Conservation (phyloP, 192 early-diverging fungal genomes). For the Podila epigama region DNA sequence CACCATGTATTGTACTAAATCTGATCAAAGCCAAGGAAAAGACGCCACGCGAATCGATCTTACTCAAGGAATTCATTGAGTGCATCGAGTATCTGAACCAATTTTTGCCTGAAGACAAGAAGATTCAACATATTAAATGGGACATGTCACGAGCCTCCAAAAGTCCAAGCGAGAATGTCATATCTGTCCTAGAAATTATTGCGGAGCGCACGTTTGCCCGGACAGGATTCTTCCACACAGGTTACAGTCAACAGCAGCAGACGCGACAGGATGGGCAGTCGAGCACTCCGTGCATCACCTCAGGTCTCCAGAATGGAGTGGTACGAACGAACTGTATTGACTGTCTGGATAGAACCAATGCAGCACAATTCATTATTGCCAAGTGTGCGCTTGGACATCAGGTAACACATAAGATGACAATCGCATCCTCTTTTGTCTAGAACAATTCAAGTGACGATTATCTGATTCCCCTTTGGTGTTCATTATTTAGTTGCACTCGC, state of each 20-base stretch:
- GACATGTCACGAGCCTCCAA: conserved; percentile 98
- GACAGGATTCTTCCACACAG: conserved; percentile 95
- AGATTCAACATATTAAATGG: conserved; percentile 92
- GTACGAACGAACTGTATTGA: conserved; percentile 98
- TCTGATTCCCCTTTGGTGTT: background rate
- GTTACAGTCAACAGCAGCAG: conserved; percentile 66
- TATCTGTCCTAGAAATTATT: conserved; percentile 87
- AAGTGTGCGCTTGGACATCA: conserved; percentile 94
- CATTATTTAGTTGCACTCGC: conserved; percentile 78
- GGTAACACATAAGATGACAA: conserved; percentile 15
- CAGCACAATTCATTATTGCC: conserved; percentile 95
- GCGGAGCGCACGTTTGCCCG: conserved; percentile 83
- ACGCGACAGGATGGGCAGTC: conserved; percentile 1
- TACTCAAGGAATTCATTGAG: conserved; percentile 87
- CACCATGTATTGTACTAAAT: conserved; percentile 92
- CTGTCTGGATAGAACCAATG: conserved; percentile 97
- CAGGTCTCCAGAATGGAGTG: conserved; percentile 79
- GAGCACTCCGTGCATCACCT: conserved; percentile 7
- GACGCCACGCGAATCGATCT: conserved; percentile 81
- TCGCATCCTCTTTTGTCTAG: background rate
- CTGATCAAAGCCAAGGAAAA: conserved; percentile 97
- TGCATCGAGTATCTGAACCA: conserved; percentile 89
- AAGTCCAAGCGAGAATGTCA: conserved; percentile 88
- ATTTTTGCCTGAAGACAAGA: conserved; percentile 79
- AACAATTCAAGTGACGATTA: background rate